phyloP scores from a whole-genome alignment of 2,329 filamentous ascomycete species.

The Graphilbum fragrans region DNA sequence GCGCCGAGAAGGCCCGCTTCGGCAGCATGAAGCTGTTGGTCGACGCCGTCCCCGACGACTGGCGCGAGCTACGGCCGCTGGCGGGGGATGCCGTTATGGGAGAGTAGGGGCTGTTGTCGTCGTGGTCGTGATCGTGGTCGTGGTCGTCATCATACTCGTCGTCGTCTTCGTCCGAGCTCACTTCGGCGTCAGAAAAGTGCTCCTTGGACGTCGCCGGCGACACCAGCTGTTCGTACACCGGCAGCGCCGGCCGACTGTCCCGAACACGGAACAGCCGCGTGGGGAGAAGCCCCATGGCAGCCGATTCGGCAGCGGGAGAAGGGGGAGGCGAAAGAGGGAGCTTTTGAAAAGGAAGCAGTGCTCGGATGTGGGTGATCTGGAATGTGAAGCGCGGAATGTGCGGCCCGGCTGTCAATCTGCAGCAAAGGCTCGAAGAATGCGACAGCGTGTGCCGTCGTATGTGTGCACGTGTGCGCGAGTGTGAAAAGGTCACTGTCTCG shows the following conservation, averaged over 20 bases:
- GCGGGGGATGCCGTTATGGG: conserved; percentile 28
- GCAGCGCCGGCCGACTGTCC: conserved; percentile 30
- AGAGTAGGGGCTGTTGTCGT: conserved; percentile 23
- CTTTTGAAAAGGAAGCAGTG: no score
- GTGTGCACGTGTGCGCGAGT: no score
- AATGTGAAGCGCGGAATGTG: no score
- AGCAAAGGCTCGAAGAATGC: no score
- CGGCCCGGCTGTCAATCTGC: no score
- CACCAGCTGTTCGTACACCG: conserved; percentile 35
- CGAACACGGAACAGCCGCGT: conserved; percentile 26
- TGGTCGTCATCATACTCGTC: conserved; percentile 24
- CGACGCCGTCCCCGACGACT: conserved; percentile 30
- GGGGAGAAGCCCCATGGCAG: conserved; percentile 35
- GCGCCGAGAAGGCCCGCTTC: conserved; percentile 21
- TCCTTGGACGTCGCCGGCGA: conserved; percentile 30
- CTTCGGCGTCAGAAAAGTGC: conserved; percentile 36
- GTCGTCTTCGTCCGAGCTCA: conserved; percentile 30
- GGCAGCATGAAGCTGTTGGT: conserved; percentile 32
- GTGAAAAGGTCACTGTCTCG: no score
- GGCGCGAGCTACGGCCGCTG: conserved; percentile 36
- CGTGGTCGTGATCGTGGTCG: conserved; percentile 21
- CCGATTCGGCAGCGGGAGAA: background rate
- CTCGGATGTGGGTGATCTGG: no score
- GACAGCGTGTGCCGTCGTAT: no score
- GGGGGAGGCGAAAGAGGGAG: no score